Evolutionary conservation across 805 yeast genomes (phyloP), one percentile per base, ranked within the genome.

Genomic region (Starmerella vaccinii): DNA sequence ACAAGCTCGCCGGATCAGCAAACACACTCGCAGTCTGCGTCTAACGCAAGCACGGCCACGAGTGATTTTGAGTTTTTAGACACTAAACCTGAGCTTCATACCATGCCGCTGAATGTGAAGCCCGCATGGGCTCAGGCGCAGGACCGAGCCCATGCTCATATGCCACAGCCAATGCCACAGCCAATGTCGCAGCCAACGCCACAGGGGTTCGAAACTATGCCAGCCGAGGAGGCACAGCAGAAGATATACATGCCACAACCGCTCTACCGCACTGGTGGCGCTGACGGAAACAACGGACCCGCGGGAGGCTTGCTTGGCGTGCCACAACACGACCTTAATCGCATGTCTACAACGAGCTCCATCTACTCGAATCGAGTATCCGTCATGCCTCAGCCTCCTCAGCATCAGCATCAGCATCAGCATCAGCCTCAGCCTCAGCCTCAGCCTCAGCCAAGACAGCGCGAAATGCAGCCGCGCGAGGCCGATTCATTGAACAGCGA

Each of bases 301-400:
- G 26, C 27, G 22, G 23, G 23, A 10, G 49, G 46, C 15, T 27
- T 49, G 23, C 47, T 43, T 5, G 32, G 29, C 10, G 47, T 35
- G 7, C 45, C 41, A n/a, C 35, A 46, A 15, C 19, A 18, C 30
- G 34, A 32, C 15, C 13, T 37, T 5, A 18, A 30, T 39, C 47
- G 43, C 19, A 9, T 30, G 19, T 49, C 56, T 9, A 37, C 29
- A 12, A 16, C 56, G n/a, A 52, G 53, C 50, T 49, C 56, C 5
- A 46, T 46, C 22, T 49, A 49, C 47, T 49, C 56, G 15, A 35
- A 45, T 8, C 51, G 46, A 29, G 43, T 21, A 33, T 46, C 46
- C 9, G 6, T 15, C 29, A 46, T 50, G 46, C 49, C 47, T 12
- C 33, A 7, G 32, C 32, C 21, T 5, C 5, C 26, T 13, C 24